Conservation (phyloP, 768 basidiomycete species). For the Rhodotorula paludigena region DNA sequence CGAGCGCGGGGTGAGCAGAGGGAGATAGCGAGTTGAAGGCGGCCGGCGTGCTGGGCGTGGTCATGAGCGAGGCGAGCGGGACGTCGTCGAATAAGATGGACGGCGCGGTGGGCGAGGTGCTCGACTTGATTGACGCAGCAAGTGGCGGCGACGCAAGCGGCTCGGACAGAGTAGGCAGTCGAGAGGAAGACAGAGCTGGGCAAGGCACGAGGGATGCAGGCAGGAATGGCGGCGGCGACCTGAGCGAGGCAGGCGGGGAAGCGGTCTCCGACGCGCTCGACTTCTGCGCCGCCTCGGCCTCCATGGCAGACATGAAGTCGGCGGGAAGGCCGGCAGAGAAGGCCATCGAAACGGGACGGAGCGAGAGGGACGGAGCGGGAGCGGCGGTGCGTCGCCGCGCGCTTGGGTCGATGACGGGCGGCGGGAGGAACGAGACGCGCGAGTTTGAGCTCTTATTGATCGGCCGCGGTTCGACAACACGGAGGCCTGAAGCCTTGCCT, state of each 20-base stretch:
- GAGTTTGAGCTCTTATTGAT: not conserved
- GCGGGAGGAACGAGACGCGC: slow-evolving; percentile 19
- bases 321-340: slow-evolving; percentile 33
- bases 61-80: not conserved
- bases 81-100: slow-evolving; percentile 25
- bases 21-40: not conserved
- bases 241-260: no score
- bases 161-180: not conserved
- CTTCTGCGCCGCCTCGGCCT: no score
- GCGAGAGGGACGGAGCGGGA: slow-evolving; percentile 18
- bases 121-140: slow-evolving; percentile 26
- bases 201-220: no score
- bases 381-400: slow-evolving; percentile 3
- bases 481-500: not conserved
- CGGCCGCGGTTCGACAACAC: not conserved
- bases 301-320: slow-evolving; percentile 25
- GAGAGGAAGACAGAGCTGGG: not conserved
- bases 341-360: slow-evolving; percentile 37
- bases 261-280: no score
- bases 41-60: slow-evolving; percentile 26
- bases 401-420: not conserved
- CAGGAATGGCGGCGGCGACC: no score
- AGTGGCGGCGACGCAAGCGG: slow-evolving; percentile 10
- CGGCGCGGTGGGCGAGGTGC: not conserved
- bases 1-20: no score